phyloP scores from a whole-genome alignment of 2,329 filamentous ascomycete genomes.

The Aspergillus sp. region DNA sequence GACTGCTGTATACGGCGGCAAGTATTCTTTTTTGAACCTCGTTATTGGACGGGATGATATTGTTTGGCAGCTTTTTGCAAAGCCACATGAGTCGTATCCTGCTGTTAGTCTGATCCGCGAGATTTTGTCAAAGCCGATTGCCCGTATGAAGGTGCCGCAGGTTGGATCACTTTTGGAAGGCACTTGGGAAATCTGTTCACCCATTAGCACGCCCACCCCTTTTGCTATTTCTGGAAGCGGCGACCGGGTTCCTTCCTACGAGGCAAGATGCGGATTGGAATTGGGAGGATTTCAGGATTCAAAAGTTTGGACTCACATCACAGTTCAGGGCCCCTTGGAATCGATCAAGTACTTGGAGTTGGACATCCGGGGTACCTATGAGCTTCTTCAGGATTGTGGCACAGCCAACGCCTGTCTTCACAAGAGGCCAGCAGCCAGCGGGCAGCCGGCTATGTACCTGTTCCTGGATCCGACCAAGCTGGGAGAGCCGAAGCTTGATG shows the following conservation, averaged over 20 bases:
- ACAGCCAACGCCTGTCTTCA: conserved; percentile 61
- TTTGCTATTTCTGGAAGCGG: conserved; percentile 44
- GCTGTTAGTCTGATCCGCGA: conserved; percentile 47
- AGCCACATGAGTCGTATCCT: conserved; percentile 43
- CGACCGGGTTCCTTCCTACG: conserved; percentile 41
- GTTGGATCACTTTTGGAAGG: conserved; percentile 41
- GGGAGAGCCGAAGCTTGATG: conserved; percentile 53
- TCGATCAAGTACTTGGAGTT: conserved; percentile 34
- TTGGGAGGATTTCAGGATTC: conserved; percentile 43
- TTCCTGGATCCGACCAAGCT: conserved; percentile 62
- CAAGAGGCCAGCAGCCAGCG: conserved; percentile 38
- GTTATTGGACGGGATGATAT: conserved; percentile 31
- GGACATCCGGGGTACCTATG: conserved; percentile 57
- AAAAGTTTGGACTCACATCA: conserved; percentile 50
- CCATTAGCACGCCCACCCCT: conserved; percentile 39
- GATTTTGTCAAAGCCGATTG: conserved; percentile 52
- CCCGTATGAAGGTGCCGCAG: conserved; percentile 51
- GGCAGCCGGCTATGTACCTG: conserved; percentile 52
- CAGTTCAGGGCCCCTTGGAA: conserved; percentile 41
- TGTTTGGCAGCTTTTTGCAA: conserved; percentile 56
- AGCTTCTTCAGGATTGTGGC: conserved; percentile 59
- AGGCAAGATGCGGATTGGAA: conserved; percentile 46
- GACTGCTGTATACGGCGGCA: conserved; percentile 37
- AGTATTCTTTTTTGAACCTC: conserved; percentile 30
- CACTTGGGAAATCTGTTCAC: conserved; percentile 51